Evolutionary conservation across 1,284 basidiomycete genomes (phyloP).

Genomic region (Ceratobasidium theobromae): DNA sequence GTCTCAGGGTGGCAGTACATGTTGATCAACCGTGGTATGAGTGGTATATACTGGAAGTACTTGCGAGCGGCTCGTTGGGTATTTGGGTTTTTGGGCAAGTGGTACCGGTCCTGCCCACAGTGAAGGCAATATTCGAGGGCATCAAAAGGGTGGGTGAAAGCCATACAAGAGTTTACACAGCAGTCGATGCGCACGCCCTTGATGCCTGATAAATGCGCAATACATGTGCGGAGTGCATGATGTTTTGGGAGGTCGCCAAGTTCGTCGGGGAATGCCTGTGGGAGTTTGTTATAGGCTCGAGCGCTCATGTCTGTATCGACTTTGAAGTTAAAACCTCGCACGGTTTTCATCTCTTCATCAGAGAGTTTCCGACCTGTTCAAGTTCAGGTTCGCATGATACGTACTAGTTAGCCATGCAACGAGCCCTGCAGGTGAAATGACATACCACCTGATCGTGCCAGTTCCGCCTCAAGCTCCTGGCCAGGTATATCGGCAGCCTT

Average conservation of each 20-base stretch:
- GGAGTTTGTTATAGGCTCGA: background rate
- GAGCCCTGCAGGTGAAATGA: background rate
- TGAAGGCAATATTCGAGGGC: constrained; percentile 12
- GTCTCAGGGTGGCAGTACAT: background rate
- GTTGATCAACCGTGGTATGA: constrained; percentile 26
- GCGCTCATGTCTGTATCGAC: background rate
- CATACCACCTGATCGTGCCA: background rate
- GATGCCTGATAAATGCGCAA: background rate
- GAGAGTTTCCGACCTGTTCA: background rate
- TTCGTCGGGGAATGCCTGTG: constrained; percentile 10
- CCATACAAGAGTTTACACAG: constrained; percentile 31
- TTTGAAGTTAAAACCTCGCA: constrained; percentile 11
- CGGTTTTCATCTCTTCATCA: background rate
- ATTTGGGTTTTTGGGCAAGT: background rate
- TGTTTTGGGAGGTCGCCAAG: background rate
- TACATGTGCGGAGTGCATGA: background rate
- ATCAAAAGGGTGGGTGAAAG: constrained; percentile 19
- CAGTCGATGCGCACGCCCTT: constrained; percentile 11
- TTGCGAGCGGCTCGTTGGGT: background rate
- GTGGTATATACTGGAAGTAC: constrained; percentile 16
- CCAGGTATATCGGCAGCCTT: background rate
- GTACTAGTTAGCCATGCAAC: too few species aligned
- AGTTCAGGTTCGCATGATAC: background rate
- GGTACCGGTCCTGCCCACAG: constrained; percentile 17
- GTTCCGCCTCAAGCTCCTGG: constrained; percentile 3